Evolutionary conservation across 768 basidiomycete species (phyloP), one percentile per base, ranked within the genome.

Genomic region (Amanita subjunquillea): DNA sequence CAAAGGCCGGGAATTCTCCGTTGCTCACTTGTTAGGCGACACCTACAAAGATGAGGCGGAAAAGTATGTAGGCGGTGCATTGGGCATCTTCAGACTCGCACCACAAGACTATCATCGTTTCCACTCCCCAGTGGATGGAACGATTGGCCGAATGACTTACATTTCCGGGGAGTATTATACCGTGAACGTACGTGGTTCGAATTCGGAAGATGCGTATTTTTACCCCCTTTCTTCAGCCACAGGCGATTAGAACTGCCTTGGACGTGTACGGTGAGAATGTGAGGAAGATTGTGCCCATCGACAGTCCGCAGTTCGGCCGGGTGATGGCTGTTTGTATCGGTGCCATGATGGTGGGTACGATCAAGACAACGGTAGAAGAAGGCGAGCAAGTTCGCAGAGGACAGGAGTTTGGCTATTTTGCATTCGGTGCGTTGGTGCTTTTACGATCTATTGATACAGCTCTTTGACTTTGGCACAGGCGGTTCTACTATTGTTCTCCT

Each of bases 71-170:
- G 89, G 88, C 7, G 95, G 96, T 4, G 83, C 87, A 0, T 61
- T 99, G 48, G 89, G 77, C 7, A 96, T 96, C 52, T 97, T 97
- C 70, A 74, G 94, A 15, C 72, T 96, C 17, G 93, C 93, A 1
- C 93, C 93, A 0, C 88, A 94, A 68, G 94, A 97, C 60, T 97
- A 97, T 61, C 94, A 97, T 66, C 85, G 94, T 1, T 96, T 93
- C 76, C 89, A 91, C 63, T 80, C 80, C 0, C 89, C 91, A 0
- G 87, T 94, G 20, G 88, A 90, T 55, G 92, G 93, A 0, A 79
- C 65, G 36, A 79, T 98, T 27, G 94, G 93, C 15, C 72, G 72
- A 32, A 91, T 93, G 81, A 82, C 79, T 5, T 77, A 87, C 60
- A 87, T 97, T 51, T 58, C 81, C 2, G 95, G 95, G 5, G 91